Base-by-base conservation (phyloP, 2,329 filamentous ascomycete genomes). In the Alternaria metachromatica region DNA sequence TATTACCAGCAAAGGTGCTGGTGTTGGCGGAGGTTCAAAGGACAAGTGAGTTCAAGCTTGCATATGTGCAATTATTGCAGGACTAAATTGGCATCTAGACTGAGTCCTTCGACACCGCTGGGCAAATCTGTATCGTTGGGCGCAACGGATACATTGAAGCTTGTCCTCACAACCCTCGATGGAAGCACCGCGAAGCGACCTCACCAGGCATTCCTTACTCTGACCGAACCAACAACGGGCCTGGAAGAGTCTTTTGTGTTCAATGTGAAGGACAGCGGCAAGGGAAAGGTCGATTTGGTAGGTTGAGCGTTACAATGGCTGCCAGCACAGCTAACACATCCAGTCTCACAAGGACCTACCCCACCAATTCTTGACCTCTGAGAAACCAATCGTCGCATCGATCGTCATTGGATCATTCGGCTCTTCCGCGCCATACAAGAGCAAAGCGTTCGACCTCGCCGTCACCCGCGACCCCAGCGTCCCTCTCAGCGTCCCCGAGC, bases 261-360 rank as follows among this genome's bases (percentile, higher is more conserved):
- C 72, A 90, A 84, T 11, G 84, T 97, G 51, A 97, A 97, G 84
- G 92, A 96, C 10, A 93, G 86, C 74, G 96, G 96, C 70, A 97
- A 97, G 83, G 93, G 88, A 21, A 90, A 89, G 59, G 86, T 97
- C 30, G 91, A 96, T 72, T 84, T 99, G 81, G 94, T 98, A 87
- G 69, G 90, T 55, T 28, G 11, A 9, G 5, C 60, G 7, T 25
- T 5, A 55, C 55, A 62, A 62, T 69, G 61, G 48, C 55, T 57
- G 30, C 41, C 11, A 44, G 48, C 59, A 37, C 33, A 28, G 43
- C 78, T 83, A 68, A 81, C 72, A 30, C 55, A 20, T 18, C 25
- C 78, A 97, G 95, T 88, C 91, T 61, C 92, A 95, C 63, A 95
- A 94, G 83, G 94, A 98, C 75, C 88, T 99, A 64, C 95, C 96